Base-by-base conservation (phyloP, 2,329 filamentous ascomycete species). In the Pestalotiopsis sp. region DNA sequence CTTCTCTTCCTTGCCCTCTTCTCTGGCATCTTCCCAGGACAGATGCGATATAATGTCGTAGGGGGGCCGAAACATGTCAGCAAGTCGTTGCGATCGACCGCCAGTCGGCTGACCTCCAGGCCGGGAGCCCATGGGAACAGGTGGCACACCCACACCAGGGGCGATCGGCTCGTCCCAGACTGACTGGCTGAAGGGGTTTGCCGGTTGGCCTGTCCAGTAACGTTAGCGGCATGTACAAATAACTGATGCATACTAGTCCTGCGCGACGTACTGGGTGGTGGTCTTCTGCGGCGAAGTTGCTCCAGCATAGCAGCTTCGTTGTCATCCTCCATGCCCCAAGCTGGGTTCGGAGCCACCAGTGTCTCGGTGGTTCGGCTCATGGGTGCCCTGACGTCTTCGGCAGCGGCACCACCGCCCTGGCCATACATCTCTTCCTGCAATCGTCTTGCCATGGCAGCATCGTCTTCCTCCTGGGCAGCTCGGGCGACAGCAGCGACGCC, bases 351-450 rank as follows among this genome's bases (percentile, higher is more conserved):
- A 2, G 92, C 95, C 11, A 98, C 91, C 66, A 99, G 86, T 0
- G 94, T 97, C 82, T 99, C 96, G 13, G 93, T 97, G 36, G 93
- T 97, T 74, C 94, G 89, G 60, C 92, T 93, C 80, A 99, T 97
- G 9, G 96, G 96, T 62, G 96, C 96, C 76, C 96, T 88, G 67
- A 99, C 91, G 27, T 79, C 79, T 7, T 79, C 82, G 9, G 17
- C 65, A 38, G 78, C 82, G 25, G 78, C 83, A 52, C 81, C 82
- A 14, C 82, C 83, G 52, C 78, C 76, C 7, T 76, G 81, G 45
- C 75, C 80, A 59, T 98, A 98, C 77, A 97, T 87, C 80, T 99
- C 94, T 76, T 99, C 93, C 79, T 99, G 96, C 69, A 99, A 80
- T 68, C 93, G 89, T 79, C 95, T 90, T 6, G 96, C 96, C 90